Evolutionary conservation across 2,329 filamentous ascomycete genomes (phyloP).

Genomic region (Calycina herbarum): DNA sequence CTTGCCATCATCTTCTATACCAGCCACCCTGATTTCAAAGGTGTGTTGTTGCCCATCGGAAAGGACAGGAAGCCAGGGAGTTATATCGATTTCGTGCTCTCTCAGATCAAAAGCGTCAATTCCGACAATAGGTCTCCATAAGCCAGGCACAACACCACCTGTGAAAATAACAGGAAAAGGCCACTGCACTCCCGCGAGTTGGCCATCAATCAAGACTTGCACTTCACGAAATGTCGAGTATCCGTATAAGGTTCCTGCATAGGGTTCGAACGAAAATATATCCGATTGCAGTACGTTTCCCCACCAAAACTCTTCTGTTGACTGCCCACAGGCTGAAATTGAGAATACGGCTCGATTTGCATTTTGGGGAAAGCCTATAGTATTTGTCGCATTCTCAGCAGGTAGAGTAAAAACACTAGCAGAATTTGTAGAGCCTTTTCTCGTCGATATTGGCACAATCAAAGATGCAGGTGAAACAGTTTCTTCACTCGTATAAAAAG

Average conservation of each 20-base stretch:
- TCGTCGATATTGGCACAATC: constrained; percentile 67
- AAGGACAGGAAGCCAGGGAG: constrained; percentile 70
- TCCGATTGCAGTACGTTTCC: constrained; percentile 69
- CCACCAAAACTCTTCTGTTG: constrained; percentile 83
- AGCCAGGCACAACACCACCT: constrained; percentile 72
- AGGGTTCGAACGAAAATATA: constrained; percentile 56
- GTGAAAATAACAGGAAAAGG: constrained; percentile 83
- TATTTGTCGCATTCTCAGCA: constrained; percentile 57
- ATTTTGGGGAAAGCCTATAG: constrained; percentile 64
- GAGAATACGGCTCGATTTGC: constrained; percentile 70
- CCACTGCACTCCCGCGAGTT: constrained; percentile 74
- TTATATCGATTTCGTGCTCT: constrained; percentile 81
- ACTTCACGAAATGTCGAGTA: constrained; percentile 77
- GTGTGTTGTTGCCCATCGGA: constrained; percentile 64
- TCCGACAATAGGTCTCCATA: constrained; percentile 78
- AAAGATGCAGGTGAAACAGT: constrained; percentile 55
- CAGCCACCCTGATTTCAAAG: constrained; percentile 67
- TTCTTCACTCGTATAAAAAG: constrained; percentile 59
- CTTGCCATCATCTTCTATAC: constrained; percentile 56
- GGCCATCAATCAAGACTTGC: constrained; percentile 71
- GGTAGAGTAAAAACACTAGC: constrained; percentile 71
- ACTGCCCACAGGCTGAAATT: constrained; percentile 76
- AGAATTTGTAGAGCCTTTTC: constrained; percentile 48
- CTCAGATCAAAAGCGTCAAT: constrained; percentile 76
- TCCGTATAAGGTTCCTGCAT: constrained; percentile 60